phyloP scores from a whole-genome alignment of 129 eudicot genomes.

The Kitagawia praeruptora region DNA sequence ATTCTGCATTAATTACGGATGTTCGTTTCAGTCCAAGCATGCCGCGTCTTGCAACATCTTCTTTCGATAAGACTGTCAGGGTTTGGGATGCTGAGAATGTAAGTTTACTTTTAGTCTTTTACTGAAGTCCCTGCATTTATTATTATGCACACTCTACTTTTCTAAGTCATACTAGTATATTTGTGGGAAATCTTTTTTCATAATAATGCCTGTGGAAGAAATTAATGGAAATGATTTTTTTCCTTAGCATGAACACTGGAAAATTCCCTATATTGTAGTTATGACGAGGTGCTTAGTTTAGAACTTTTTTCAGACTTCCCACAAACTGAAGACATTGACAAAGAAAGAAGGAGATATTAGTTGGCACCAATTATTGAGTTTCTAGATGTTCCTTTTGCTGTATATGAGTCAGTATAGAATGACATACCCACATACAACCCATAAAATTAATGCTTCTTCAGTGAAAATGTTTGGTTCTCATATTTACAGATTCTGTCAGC shows the following conservation, averaged over 20 bases:
- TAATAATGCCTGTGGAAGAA: not conserved
- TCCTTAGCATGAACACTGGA: not conserved
- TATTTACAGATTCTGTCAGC: not conserved
- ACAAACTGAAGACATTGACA: too few relatives aligned
- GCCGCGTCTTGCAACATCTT: constrained; percentile 96
- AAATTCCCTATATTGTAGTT: too few relatives aligned
- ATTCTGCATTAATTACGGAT: constrained; percentile 74
- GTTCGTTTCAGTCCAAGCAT: constrained; percentile 95
- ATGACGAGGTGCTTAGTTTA: too few relatives aligned
- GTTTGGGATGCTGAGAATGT: constrained; percentile 99
- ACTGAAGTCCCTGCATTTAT: not conserved
- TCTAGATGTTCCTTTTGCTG: constrained; percentile 2
- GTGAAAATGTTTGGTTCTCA: not conserved
- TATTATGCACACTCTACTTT: not conserved
- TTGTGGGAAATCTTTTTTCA: not conserved
- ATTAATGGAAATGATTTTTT: too few relatives aligned
- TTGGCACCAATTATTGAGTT: not conserved
- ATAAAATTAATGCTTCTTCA: not conserved
- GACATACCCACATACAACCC: not conserved
- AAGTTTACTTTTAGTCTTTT: constrained; percentile 28
- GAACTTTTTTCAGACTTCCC: too few relatives aligned
- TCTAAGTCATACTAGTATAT: not conserved
- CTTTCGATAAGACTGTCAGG: constrained; percentile 91
- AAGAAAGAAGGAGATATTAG: not conserved
- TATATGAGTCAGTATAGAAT: not conserved